Base-by-base conservation (phyloP, 1,284 basidiomycete species). In the Cystobasidium pallidum region DNA sequence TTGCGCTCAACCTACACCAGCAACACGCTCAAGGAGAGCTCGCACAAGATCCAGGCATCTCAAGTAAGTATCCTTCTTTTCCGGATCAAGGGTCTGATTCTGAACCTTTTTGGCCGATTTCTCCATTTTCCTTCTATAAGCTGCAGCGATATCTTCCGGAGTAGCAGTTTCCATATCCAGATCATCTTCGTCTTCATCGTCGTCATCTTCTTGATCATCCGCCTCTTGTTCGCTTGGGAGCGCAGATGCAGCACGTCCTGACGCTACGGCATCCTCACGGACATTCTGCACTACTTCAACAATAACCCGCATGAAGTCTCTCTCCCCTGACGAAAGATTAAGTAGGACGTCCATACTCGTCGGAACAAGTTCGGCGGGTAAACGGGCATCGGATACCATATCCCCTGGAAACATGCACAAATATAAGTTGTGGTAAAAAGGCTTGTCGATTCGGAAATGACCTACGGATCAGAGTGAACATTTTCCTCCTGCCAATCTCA, bases 281-380 rank as follows among this genome's bases (percentile, higher is more conserved):
- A 95, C 84, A 74, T 92, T 91, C 65, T 94, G 90, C 2, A 97
- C 89, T 26, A 96, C 88, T 78, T 99, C 95, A 26, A 98, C 94
- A 2, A 97, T 88, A 34, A 99, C 88, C 1, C 92, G 88, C 79
- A 98, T 93, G 61, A 98, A 86, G 79, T 98, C 95, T 13, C 89
- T 85, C 82, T 99, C 94, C 36, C 87, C 89, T 2, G 90, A 86
- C 36, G 90, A 88, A 41, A 97, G 89, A 78, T 88, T 89, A 75
- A 89, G 87, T 57, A 99, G 83, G 11, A 98, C 88, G 78, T 99
- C 95, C 55, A 97, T 83, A 80, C 91, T 93, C 10, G 85, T 85
- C 7, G 91, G 86, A 57, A 97, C 88, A 41, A 98, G 85, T 2
- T 85, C 82, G 45, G 90, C 87, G 0, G 94, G 94, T 0, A 98